Conservation (phyloP, 129 eudicot genomes). For the Helianthus tuberosus region DNA sequence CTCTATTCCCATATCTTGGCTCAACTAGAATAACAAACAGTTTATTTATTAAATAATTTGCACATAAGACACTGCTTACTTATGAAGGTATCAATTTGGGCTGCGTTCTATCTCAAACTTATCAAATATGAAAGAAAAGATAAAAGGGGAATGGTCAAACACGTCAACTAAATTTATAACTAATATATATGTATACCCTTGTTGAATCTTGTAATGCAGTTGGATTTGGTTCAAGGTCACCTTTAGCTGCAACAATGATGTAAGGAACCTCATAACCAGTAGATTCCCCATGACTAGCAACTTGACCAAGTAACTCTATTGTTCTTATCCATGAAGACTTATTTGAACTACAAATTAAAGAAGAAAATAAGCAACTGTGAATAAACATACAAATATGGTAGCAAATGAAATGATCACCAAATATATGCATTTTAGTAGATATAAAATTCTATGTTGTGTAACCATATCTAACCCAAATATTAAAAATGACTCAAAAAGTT, state of each 20-base stretch:
- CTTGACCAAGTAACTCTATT: constrained; percentile 82
- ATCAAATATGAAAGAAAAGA: no score
- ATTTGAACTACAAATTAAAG: constrained; percentile 46
- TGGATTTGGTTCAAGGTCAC: constrained; percentile 76
- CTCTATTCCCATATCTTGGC: constrained; percentile 95
- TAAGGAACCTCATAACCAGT: constrained; percentile 91
- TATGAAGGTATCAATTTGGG: no score
- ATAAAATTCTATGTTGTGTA: no score
- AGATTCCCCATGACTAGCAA: constrained; percentile 92
- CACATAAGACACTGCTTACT: no score
- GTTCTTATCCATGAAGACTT: constrained; percentile 79
- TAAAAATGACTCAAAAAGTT: no score
- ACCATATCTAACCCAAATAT: no score
- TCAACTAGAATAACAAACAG: constrained; percentile 48
- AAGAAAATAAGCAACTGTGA: constrained; percentile 12
- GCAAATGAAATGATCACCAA: no score
- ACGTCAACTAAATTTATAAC: not conserved
- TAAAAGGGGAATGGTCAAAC: no score
- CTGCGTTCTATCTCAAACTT: no score
- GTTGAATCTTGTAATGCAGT: constrained; percentile 87
- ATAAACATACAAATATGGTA: not conserved
- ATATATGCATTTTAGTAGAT: no score
- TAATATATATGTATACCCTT: constrained; percentile 56
- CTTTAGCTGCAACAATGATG: constrained; percentile 90
- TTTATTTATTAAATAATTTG: not conserved